phyloP scores from a whole-genome alignment of 345 rosid genomes.

The Theobroma cacao region DNA sequence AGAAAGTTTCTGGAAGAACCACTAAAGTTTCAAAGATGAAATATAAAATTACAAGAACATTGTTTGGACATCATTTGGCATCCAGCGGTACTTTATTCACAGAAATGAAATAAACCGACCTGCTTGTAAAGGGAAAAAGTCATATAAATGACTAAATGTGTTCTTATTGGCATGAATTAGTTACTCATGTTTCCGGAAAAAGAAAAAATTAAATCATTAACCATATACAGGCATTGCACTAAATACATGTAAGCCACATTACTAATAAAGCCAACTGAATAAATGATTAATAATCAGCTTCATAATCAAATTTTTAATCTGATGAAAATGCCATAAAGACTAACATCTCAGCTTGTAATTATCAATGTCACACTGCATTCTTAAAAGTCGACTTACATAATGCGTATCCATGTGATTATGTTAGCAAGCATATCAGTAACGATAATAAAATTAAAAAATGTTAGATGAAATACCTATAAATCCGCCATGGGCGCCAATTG shows the following conservation, averaged over 20 bases:
- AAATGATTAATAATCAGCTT: constrained; percentile 2
- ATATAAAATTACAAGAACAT: neutral
- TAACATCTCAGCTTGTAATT: neutral
- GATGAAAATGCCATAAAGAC: neutral
- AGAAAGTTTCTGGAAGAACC: neutral
- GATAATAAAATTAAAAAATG: neutral
- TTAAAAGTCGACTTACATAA: neutral
- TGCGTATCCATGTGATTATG: too few species aligned
- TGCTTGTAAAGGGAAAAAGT: neutral
- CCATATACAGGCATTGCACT: neutral
- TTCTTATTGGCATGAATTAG: neutral
- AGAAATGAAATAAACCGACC: neutral
- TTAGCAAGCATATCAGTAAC: constrained; percentile 4
- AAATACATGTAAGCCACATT: neutral
- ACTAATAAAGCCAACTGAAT: neutral
- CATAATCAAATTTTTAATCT: neutral
- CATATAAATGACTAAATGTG: neutral
- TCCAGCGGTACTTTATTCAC: neutral
- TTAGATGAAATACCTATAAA: constrained; percentile 60
- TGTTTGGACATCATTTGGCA: neutral
- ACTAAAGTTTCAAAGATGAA: neutral
- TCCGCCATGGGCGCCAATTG: constrained; percentile 99
- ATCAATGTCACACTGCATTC: neutral
- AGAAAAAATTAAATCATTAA: neutral
- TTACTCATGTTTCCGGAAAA: neutral